A percentile compares a stretch with the other conserved stretches of the same genome.
These are phyloP conservation scores for Colletotrichum acutatum DNA, from an alignment of 2,329 filamentous ascomycete genomes.

Conservation along the genomic window DNA sequence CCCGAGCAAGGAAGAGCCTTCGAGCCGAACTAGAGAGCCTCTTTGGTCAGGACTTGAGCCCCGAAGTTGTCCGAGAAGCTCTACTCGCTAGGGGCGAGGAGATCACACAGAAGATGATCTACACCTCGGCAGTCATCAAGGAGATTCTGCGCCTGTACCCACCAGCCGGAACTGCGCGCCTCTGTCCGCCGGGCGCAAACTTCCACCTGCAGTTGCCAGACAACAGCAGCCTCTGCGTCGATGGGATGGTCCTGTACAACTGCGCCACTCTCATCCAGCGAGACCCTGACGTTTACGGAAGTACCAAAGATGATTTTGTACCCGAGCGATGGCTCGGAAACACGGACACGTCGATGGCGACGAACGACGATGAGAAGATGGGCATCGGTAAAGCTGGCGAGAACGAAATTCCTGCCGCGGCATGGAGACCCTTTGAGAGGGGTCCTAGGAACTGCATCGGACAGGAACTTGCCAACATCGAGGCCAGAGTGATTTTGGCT, in stretches of 20 bases:
- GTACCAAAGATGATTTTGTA: constrained; percentile 47
- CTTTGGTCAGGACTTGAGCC: constrained; percentile 45
- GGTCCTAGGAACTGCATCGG: constrained; percentile 66
- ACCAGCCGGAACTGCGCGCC: constrained; percentile 45
- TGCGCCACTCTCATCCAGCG: constrained; percentile 48
- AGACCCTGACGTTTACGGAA: constrained; percentile 48
- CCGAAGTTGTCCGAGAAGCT: constrained; percentile 39
- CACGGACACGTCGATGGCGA: constrained; percentile 40
- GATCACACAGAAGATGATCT: constrained; percentile 46
- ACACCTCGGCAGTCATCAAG: constrained; percentile 51
- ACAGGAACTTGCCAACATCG: constrained; percentile 65
- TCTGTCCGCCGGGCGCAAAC: constrained; percentile 39
- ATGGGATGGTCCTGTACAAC: constrained; percentile 49
- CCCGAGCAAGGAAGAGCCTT: constrained; percentile 42
- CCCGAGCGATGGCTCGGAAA: constrained; percentile 54
- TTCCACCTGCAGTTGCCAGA: constrained; percentile 44
- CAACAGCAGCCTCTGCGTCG: constrained; percentile 43
- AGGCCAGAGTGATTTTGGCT: constrained; percentile 60
- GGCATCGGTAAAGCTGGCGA: constrained; percentile 9
- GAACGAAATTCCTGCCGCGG: constrained; percentile 44
- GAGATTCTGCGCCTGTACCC: constrained; percentile 49
- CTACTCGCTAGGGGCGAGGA: constrained; percentile 44
- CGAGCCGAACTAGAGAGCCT: constrained; percentile 49
- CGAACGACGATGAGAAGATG: constrained; percentile 30
- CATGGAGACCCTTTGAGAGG: constrained; percentile 65